A percentile compares a stretch with the other conserved stretches of the same genome.
phyloP scores from a whole-genome alignment of 1,284 basidiomycete genomes.

The Ustilago trichophora region DNA sequence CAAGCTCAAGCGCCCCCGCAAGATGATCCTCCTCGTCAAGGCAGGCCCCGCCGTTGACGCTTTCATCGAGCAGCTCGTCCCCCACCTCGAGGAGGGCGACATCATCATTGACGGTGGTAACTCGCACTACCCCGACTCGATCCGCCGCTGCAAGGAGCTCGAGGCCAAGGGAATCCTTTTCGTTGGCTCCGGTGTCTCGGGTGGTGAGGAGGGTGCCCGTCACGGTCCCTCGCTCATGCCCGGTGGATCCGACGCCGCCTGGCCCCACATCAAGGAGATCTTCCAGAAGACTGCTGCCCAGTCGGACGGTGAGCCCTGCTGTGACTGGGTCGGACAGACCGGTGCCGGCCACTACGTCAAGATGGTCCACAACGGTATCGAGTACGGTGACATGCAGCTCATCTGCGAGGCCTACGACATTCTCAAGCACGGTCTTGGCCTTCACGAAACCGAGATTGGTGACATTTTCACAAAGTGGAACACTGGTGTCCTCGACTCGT shows the following conservation, averaged over 20 bases:
- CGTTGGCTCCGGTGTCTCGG: constrained; percentile 98
- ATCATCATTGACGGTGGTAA: constrained; percentile 99
- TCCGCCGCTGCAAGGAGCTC: constrained; percentile 90
- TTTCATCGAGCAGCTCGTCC: constrained; percentile 72
- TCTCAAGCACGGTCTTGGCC: constrained; percentile 92
- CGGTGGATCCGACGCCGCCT: constrained; percentile 91
- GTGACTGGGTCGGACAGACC: constrained; percentile 98
- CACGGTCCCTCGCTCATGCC: constrained; percentile 99
- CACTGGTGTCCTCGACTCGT: constrained; percentile 98
- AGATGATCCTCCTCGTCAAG: constrained; percentile 94
- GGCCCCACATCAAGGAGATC: constrained; percentile 96
- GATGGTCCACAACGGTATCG: constrained; percentile 96
- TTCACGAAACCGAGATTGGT: constrained; percentile 68
- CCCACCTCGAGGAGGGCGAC: constrained; percentile 75
- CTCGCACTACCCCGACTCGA: constrained; percentile 98
- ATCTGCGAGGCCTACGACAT: constrained; percentile 88
- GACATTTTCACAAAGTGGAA: constrained; percentile 77
- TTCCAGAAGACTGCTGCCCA: constrained; percentile 98
- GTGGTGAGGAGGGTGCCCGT: constrained; percentile 98
- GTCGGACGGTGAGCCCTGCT: constrained; percentile 94
- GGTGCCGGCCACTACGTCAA: constrained; percentile 96
- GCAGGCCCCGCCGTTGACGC: constrained; percentile 73
- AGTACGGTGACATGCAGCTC: constrained; percentile 99
- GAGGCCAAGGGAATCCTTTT: constrained; percentile 94
- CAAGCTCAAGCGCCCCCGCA: constrained; percentile 72